A percentile compares a stretch with the other conserved stretches of the same genome.
Evolutionary conservation across 257 asterid species (phyloP).

Genomic region (Coffea canephora): DNA sequence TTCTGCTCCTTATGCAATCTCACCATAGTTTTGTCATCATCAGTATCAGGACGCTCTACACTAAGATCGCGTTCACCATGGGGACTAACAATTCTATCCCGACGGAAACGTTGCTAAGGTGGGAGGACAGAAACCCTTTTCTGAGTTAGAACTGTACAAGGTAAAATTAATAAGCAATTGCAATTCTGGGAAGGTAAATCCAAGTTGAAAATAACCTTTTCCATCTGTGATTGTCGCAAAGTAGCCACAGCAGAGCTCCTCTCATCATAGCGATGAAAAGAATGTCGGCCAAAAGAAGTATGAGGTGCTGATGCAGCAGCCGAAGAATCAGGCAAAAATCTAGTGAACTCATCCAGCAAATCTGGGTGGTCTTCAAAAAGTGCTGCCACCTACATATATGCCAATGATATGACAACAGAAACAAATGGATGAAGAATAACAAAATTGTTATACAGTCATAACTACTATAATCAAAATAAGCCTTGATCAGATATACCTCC

Average conservation of each 20-base stretch:
- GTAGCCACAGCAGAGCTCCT: constrained; percentile 71
- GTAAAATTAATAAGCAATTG: neutral
- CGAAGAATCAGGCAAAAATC: constrained; percentile 88
- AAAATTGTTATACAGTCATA: neutral
- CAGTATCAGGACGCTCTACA: constrained; percentile 75
- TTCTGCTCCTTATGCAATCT: constrained; percentile 81
- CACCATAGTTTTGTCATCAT: constrained; percentile 67
- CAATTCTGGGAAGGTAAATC: neutral
- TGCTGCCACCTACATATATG: constrained; percentile 64
- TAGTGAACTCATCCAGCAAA: constrained; percentile 92
- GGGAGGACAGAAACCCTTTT: neutral
- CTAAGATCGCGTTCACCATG: constrained; percentile 70
- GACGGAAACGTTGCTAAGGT: constrained; percentile 55
- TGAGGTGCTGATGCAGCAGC: constrained; percentile 59
- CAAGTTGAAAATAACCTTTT: constrained; percentile 50
- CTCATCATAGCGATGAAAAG: constrained; percentile 68
- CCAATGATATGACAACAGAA: neutral
- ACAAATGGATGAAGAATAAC: neutral
- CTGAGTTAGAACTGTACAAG: neutral
- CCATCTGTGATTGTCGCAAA: constrained; percentile 56
- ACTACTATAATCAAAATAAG: neutral
- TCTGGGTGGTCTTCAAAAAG: constrained; percentile 86
- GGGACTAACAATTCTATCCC: constrained; percentile 64
- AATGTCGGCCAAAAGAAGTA: constrained; percentile 55
- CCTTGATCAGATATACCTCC: constrained; percentile 53